Percentiles rank a stretch among this genome's conserved stretches.
phyloP scores from a whole-genome alignment of 257 asterid species.

The Primulina tabacum region DNA sequence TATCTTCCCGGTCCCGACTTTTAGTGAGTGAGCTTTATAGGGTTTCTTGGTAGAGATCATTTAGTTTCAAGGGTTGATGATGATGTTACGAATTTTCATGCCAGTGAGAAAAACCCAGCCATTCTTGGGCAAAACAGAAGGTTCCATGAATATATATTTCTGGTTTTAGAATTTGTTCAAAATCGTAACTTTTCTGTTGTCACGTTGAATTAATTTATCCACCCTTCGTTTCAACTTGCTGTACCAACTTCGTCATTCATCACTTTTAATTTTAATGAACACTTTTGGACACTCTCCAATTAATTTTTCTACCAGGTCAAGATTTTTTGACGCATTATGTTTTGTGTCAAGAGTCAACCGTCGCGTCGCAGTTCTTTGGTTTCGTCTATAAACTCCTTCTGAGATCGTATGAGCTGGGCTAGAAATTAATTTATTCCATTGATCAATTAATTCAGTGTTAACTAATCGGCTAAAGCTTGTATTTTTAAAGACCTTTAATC shows the following conservation, averaged over 20 bases:
- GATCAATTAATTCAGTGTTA: background rate
- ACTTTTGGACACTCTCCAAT: conserved; percentile 3
- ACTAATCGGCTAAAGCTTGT: too few species aligned
- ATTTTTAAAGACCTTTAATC: background rate
- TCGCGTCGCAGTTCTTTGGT: background rate
- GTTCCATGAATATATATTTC: background rate
- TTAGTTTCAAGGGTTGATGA: conserved; percentile 9
- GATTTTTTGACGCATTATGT: conserved; percentile 1
- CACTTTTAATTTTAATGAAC: background rate
- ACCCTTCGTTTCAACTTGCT: background rate
- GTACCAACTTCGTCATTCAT: background rate
- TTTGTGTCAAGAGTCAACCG: conserved; percentile 23
- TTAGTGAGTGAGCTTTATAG: conserved; percentile 1
- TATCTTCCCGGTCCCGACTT: too few species aligned
- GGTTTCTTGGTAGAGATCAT: conserved; percentile 25
- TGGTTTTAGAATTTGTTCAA: background rate
- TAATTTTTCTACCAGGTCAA: conserved; percentile 8
- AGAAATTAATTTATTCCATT: background rate
- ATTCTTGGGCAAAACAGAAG: background rate
- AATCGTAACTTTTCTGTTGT: background rate
- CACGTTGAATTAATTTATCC: background rate
- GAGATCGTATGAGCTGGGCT: background rate
- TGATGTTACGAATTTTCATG: conserved; percentile 9
- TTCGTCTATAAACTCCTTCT: background rate
- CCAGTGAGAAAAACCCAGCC: background rate